These are phyloP conservation scores for Lactifluus piperatus DNA, from an alignment of 768 basidiomycete species.

Conservation along the genomic window DNA sequence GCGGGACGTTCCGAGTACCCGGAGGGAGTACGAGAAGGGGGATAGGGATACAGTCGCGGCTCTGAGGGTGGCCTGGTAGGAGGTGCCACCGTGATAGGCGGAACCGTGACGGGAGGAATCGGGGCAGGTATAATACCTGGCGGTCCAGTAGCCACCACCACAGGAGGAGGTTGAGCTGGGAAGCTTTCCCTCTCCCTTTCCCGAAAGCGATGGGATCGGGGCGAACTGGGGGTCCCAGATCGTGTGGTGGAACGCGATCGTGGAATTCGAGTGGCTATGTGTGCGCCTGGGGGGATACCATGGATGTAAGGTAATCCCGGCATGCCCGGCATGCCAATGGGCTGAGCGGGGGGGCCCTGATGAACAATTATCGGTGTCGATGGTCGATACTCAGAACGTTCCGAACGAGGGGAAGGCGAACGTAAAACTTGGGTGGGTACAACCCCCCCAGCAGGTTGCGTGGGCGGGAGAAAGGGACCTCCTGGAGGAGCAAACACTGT, in stretches of 20 bases:
- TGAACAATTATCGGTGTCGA: conserved; percentile 14
- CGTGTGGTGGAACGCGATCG: not conserved
- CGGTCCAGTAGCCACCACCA: not conserved
- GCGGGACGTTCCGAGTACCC: not conserved
- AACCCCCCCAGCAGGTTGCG: too few relatives aligned
- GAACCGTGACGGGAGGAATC: not conserved
- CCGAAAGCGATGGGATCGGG: not conserved
- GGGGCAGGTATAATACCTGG: not conserved
- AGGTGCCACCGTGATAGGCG: not conserved
- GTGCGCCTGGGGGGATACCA: not conserved
- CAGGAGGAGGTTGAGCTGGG: not conserved
- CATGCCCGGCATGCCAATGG: too few relatives aligned
- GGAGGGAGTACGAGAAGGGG: not conserved
- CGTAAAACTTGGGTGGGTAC: too few relatives aligned
- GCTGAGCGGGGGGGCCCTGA: too few relatives aligned
- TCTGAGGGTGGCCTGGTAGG: not conserved
- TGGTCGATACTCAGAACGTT: not conserved
- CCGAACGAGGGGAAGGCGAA: not conserved
- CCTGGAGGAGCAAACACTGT: not conserved
- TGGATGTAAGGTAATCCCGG: too few relatives aligned
- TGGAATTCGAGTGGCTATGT: not conserved
- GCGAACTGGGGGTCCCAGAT: not conserved
- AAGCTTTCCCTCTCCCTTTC: not conserved
- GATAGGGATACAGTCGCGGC: not conserved
- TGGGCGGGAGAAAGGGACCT: too few relatives aligned